These are phyloP conservation scores for Carnegiea gigantea DNA, from an alignment of 179 eudicot species.

Conservation along the genomic window DNA sequence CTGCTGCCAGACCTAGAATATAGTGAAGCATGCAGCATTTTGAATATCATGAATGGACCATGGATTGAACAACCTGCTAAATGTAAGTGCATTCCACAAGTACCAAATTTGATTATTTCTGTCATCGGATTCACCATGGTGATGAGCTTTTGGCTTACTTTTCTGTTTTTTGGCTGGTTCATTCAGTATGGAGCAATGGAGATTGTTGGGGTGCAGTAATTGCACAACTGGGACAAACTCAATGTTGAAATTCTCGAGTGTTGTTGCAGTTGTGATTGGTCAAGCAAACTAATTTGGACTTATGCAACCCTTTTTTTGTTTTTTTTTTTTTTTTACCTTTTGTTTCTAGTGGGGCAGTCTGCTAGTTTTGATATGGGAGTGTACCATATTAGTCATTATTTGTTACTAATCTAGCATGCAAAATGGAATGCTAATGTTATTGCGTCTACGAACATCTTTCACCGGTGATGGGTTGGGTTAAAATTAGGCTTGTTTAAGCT, in stretches of 20 bases:
- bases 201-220: constrained; percentile 59
- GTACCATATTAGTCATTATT: not conserved
- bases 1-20: constrained; percentile 79
- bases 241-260: constrained; percentile 26
- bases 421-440: no score
- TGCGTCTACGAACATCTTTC: no score
- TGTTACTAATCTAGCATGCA: not conserved
- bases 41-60: constrained; percentile 88
- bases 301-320: not conserved
- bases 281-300: no score
- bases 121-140: not conserved
- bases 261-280: no score
- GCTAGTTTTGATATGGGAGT: not conserved
- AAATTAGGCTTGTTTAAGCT: no score
- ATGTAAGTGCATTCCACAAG: constrained; percentile 36
- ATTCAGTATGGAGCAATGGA: constrained; percentile 76
- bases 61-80: constrained; percentile 82
- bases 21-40: constrained; percentile 80
- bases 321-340: not conserved
- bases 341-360: not conserved
- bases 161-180: not conserved
- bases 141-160: not conserved
- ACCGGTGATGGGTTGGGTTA: no score
- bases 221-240: constrained; percentile 36
- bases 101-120: not conserved